Base-by-base conservation (phyloP, 768 basidiomycete genomes). In the Pholiota microspora region DNA sequence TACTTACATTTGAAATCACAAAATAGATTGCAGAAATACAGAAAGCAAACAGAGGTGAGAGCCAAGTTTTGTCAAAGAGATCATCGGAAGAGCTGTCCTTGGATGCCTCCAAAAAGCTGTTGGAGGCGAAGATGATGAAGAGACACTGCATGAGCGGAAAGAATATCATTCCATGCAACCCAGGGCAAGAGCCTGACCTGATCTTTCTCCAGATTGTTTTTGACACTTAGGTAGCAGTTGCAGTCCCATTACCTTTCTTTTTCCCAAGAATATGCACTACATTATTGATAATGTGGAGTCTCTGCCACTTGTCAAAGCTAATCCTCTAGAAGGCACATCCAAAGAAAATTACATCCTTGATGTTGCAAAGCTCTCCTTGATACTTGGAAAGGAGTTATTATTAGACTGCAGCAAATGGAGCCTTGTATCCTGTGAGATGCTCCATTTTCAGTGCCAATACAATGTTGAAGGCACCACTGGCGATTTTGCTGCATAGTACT, bases 191-290 rank as follows among this genome's bases (percentile, higher is more conserved):
- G 1, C n/a, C 48, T 2, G 0, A 23, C 2, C 31, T 58, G 13
- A 47, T 55, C 16, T 59, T 59, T 34, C 50, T 56, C 4, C 31
- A 63, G 9, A 56, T 55, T 21, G 25, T 63, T 21, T 63, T 54
- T 47, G 50, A 56, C 9, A 63, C 59, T 2, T 53, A 63, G 24
- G 10, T 45, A 15, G 7, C 31, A 10, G 50, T 56, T 7, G 12
- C 51, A 2, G n/a, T 57, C 2, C 60, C 56, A 1, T 47, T 59
- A 4, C 27, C 56, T 4, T 63, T 60, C 28, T 62, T 60, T 24
- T 18, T 47, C 3, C 40, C 24, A 24, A 46, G 27, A 46, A 46
- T 12, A 9, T 48, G 13, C 6, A 27, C 9, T 31, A 31, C 13
- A 48, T 48, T 34, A 36, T 36, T 36, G 35, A 36, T 16, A 36